Base-by-base conservation (phyloP, 2,329 filamentous ascomycete species). In the Colletotrichum tabaci region DNA sequence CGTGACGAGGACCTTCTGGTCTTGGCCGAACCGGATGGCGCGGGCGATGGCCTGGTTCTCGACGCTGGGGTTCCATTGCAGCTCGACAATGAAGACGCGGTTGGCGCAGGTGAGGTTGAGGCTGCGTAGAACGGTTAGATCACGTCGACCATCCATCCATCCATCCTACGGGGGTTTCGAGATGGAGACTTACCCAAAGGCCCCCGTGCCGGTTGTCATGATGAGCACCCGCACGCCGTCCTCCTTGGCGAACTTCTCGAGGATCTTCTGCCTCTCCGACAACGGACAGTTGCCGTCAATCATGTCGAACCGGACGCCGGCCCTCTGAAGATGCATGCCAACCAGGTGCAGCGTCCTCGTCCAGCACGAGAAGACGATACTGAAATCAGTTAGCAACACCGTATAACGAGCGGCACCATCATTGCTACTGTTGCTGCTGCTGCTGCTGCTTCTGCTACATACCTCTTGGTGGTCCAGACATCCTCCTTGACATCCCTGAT, bases 61-160 rank as follows among this genome's bases (percentile, higher is more conserved):
- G 0, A 87, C 82, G 2, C 82, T 84, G 0, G 87, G 87, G 49
- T 89, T 89, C 87, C 87, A 89, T 35, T 89, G 87, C 0, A 85
- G 83, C 61, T 89, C 87, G 0, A 88, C 77, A 3, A 89, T 83
- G 68, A 86, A 86, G 0, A 89, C 82, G 0, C 83, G 80, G 53
- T 84, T 86, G 0, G 86, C 86, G 0, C 80, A 80, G 0, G 84
- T 83, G 3, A 89, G 78, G n/a, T 88, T 87, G 0, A 88, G 70
- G 12, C 85, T 85, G 23, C 1, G 5, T 1, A 0, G 6, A 4
- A 4, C 16, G 18, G 15, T 4, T 15, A n/a, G n/a, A 9, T n/a
- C 15, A 18, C 4, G 35, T 57, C 13, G 30, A 10, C 9, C 30
- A 2, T 9, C 30, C 30, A 30, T 9, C 7, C 6, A 30, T 30